A percentile compares a stretch with the other conserved stretches of the same genome.
These are phyloP conservation scores for Hyaloscypha finlandica DNA, from an alignment of 495 filamentous ascomycete genomes.

Conservation along the genomic window DNA sequence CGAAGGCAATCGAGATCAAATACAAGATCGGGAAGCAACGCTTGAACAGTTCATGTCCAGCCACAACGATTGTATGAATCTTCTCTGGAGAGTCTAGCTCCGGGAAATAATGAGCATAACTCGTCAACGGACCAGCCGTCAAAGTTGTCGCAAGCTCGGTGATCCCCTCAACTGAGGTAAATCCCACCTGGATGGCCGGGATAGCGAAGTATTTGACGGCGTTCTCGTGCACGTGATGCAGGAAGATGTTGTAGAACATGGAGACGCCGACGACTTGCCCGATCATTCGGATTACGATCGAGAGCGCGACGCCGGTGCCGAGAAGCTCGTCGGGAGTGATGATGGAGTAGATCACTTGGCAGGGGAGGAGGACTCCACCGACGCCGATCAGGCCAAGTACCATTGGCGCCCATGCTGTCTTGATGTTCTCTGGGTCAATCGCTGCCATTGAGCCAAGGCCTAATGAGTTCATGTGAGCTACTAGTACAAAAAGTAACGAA, in stretches of 20 bases:
- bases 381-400: background rate
- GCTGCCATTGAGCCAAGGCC: conserved; percentile 8
- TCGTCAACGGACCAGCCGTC: background rate
- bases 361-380: conserved; percentile 2
- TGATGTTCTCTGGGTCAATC: conserved; percentile 5
- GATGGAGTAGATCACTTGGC: conserved; percentile 3
- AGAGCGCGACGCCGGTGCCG: conserved; percentile 4
- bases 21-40: conserved; percentile 6
- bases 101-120: conserved; percentile 2
- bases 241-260: conserved; percentile 12
- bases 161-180: background rate
- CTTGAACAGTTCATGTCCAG: background rate
- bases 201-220: background rate
- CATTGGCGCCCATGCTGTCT: background rate
- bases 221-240: background rate
- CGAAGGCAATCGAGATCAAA: conserved; percentile 8
- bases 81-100: background rate
- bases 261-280: conserved; percentile 8
- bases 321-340: conserved; percentile 5
- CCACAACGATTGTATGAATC: background rate
- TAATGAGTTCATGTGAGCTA: background rate
- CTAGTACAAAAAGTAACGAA: background rate
- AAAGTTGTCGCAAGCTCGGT: background rate
- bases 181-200: background rate
- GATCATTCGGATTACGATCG: background rate